Evolutionary conservation across 345 rosid genomes (phyloP), one percentile per base, ranked within the genome.

Genomic region (Salix koriyanagi): DNA sequence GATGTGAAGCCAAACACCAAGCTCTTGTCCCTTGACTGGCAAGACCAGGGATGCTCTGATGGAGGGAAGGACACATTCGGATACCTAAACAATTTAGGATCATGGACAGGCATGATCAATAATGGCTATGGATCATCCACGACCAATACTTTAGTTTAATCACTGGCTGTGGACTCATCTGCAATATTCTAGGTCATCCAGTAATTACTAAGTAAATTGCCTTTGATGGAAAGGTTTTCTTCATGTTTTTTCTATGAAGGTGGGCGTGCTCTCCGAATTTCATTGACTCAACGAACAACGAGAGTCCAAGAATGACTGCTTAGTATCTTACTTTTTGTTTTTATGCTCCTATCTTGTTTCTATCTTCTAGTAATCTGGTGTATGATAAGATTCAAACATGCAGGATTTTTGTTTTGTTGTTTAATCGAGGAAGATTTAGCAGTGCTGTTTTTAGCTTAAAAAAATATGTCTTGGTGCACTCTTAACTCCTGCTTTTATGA

Each of bases 1-100:
- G 93, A 92, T 79, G 92, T 89, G 83, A 92, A 92, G 81, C 96
- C 96, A 56, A 88, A 84, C 75, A 74, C 92, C 15, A 91, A 87
- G 88, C 74, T 91, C 42, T 80, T 89, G 70, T 89, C 97, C 37
- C 92, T 92, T 41, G 93, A 92, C 48, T 92, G 97, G 97, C 97
- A 92, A 77, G 90, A 87, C 75, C 95, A 91, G 75, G 85, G 88
- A 48, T 87, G 89, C 79, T 79, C 93, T 6, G 88, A 85, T 64
- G 84, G 74, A 65, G 88, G 88, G 67, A 90, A 88, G 82, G 88
- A 82, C 74, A 65, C 81, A 34, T 84, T 65, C 70, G 90, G 90
- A 30, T 82, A 85, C 75, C 48, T 82, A 7, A 86, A 83, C 77
- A 83, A 83, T 64, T 9, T 83, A 68, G 93, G 91, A 82, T 71